These are phyloP conservation scores for Canna indica DNA, from an alignment of 176 grass and related monocot genomes.

Conservation along the genomic window DNA sequence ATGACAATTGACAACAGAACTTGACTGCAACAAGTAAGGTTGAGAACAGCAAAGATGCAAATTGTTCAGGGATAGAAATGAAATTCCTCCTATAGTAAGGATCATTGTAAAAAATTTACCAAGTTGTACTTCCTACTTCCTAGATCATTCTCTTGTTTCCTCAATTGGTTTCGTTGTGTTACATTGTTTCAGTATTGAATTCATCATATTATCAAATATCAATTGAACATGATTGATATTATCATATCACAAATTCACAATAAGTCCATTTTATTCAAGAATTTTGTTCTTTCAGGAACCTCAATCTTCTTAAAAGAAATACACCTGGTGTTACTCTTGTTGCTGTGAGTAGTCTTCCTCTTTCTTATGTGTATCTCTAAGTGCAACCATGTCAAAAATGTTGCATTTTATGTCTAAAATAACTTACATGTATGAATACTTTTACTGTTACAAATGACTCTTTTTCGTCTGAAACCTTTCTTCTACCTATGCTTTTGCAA, in stretches of 20 bases:
- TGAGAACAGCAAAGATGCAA: not conserved
- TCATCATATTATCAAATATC: not conserved
- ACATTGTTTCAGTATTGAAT: not conserved
- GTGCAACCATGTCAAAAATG: not conserved
- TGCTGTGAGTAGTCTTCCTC: slow-evolving; percentile 60
- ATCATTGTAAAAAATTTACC: not conserved
- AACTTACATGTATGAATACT: not conserved
- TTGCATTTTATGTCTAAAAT: not conserved
- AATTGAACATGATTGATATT: not conserved
- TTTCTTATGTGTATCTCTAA: not conserved
- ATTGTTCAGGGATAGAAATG: not conserved
- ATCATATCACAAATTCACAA: too few relatives aligned
- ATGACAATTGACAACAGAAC: too few relatives aligned
- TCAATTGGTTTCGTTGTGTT: not conserved
- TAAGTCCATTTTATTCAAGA: too few relatives aligned
- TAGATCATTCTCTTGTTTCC: not conserved
- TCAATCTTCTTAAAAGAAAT: slow-evolving; percentile 72
- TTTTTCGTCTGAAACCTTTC: not conserved
- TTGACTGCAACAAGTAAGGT: not conserved
- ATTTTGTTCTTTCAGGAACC: slow-evolving; percentile 51
- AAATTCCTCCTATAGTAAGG: not conserved
- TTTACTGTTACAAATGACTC: not conserved
- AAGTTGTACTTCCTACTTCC: not conserved
- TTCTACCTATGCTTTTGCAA: not conserved
- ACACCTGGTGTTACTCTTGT: slow-evolving; percentile 51